phyloP scores from a whole-genome alignment of 1,284 basidiomycete genomes.

The Cutaneotrichosporon cutaneum region DNA sequence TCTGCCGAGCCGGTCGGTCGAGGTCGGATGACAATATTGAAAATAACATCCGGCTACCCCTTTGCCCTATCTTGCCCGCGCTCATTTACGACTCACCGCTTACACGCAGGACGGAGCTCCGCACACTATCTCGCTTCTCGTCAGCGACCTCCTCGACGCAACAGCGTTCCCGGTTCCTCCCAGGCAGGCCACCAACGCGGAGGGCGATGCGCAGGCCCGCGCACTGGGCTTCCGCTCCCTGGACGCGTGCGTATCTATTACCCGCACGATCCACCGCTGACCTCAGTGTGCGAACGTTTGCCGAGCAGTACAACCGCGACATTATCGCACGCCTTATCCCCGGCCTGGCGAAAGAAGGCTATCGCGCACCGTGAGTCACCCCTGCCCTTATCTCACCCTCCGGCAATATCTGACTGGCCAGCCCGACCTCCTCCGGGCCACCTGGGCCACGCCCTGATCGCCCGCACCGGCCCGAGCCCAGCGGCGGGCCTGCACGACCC shows the following conservation, averaged over 20 bases:
- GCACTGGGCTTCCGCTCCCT: conserved; percentile 39
- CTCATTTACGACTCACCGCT: not conserved
- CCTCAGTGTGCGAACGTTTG: conserved; percentile 49
- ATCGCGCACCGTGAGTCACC: conserved; percentile 42
- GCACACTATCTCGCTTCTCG: conserved; percentile 47
- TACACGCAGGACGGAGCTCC: conserved; percentile 53
- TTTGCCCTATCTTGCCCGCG: not conserved
- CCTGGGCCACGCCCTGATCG: conserved; percentile 16
- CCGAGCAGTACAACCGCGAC: conserved; percentile 50
- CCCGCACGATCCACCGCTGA: not conserved
- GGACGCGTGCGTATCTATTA: conserved; percentile 29
- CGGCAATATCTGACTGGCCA: conserved; percentile 11
- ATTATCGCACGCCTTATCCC: conserved; percentile 54
- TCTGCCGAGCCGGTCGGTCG: not conserved
- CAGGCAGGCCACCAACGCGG: not conserved
- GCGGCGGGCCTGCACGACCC: conserved; percentile 25
- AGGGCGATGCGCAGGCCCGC: conserved; percentile 7
- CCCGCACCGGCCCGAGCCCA: conserved; percentile 9
- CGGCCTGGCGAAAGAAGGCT: conserved; percentile 50
- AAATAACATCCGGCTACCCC: not conserved
- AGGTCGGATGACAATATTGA: not conserved
- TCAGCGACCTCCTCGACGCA: conserved; percentile 47
- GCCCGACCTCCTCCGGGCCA: not conserved
- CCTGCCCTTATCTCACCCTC: not conserved
- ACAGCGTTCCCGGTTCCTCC: conserved; percentile 47